These are phyloP conservation scores for Phialocephala sp. DNA, from an alignment of 2,329 filamentous ascomycete species.

Conservation along the genomic window DNA sequence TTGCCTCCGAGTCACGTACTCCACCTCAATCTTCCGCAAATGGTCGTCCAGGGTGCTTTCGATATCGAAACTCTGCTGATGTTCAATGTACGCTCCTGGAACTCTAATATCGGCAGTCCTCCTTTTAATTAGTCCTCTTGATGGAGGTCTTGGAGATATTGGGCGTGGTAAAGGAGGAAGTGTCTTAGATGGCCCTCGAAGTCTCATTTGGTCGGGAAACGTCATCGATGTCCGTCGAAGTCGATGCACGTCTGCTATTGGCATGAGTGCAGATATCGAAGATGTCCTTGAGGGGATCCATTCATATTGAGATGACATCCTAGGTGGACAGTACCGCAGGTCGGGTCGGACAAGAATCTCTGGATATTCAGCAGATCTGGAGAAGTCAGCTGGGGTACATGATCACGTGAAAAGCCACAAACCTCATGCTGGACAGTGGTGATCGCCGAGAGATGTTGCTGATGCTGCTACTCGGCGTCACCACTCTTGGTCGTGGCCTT, in stretches of 20 bases:
- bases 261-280: slow-evolving; percentile 29
- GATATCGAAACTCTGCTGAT: slow-evolving; percentile 20
- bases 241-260: slow-evolving; percentile 28
- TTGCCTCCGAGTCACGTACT: slow-evolving; percentile 22
- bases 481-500: slow-evolving; percentile 23
- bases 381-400: slow-evolving; percentile 18
- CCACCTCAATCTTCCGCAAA: slow-evolving; percentile 31
- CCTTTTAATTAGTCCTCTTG: slow-evolving; percentile 22
- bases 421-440: slow-evolving; percentile 38
- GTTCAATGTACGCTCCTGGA: slow-evolving; percentile 30
- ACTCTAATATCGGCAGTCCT: slow-evolving; percentile 30
- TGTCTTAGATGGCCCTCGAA: slow-evolving; percentile 23
- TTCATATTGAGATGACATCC: slow-evolving; percentile 33
- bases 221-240: slow-evolving; percentile 27
- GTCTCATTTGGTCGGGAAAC: slow-evolving; percentile 17
- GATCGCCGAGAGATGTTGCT: slow-evolving; percentile 36
- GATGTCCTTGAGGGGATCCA: slow-evolving; percentile 31
- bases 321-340: slow-evolving; percentile 33
- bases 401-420: slow-evolving; percentile 7
- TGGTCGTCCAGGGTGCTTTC: slow-evolving; percentile 33
- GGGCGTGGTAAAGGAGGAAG: slow-evolving; percentile 22
- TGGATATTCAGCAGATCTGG: slow-evolving; percentile 36
- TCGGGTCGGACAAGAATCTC: slow-evolving; percentile 34
- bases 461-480: slow-evolving; percentile 40
- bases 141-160: slow-evolving; percentile 6